These are phyloP conservation scores for Scutellaria galericulata DNA, from an alignment of 257 asterid species.

Conservation along the genomic window DNA sequence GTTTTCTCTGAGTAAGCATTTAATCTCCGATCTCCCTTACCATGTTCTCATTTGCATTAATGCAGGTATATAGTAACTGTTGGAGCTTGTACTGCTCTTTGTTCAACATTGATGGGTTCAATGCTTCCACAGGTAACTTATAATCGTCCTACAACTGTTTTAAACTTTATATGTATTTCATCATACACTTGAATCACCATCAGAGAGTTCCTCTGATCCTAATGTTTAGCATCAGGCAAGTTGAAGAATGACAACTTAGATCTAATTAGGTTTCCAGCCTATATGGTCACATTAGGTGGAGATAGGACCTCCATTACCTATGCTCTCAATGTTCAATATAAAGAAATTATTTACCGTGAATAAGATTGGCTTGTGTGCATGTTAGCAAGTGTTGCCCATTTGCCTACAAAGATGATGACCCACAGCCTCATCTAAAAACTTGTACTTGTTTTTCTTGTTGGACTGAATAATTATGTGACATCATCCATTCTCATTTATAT, in stretches of 20 bases:
- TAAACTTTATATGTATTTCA: neutral
- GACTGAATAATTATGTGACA: no score
- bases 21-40: conserved; percentile 2
- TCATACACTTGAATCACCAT: neutral
- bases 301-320: no score
- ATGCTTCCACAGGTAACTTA: conserved; percentile 84
- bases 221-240: neutral
- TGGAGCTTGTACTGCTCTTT: conserved; percentile 95
- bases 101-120: conserved; percentile 97
- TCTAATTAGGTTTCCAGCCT: no score
- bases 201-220: neutral
- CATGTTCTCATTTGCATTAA: conserved; percentile 25
- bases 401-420: no score
- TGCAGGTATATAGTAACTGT: conserved; percentile 71
- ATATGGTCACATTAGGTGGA: no score
- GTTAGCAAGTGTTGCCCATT: neutral
- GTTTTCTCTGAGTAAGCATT: conserved; percentile 17
- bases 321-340: no score
- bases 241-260: no score
- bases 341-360: no score
- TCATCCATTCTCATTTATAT: no score
- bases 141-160: neutral
- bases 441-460: no score
- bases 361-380: no score
- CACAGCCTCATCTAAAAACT: no score